A percentile compares a stretch with the other conserved stretches of the same genome.
Evolutionary conservation across 2,329 filamentous ascomycete species (phyloP).

Genomic region (Xylariomycetidae sp.): DNA sequence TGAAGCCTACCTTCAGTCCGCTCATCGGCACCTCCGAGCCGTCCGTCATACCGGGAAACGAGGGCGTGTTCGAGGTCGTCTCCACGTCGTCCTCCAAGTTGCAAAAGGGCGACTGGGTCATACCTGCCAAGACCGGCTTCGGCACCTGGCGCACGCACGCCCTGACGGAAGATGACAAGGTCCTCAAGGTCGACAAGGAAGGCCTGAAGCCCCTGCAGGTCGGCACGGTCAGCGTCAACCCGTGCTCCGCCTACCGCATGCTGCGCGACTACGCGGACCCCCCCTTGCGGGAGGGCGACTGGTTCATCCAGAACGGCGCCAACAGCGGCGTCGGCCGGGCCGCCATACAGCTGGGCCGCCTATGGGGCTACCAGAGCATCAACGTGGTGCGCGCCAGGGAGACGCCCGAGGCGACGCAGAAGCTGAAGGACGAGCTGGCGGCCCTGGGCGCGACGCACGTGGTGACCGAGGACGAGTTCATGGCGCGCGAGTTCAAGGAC

Average conservation of each 20-base stretch:
- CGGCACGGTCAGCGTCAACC: slow-evolving; percentile 87
- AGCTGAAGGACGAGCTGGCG: slow-evolving; percentile 46
- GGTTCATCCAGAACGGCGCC: slow-evolving; percentile 96
- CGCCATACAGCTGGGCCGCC: slow-evolving; percentile 78
- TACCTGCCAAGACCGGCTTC: slow-evolving; percentile 76
- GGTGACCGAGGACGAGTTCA: slow-evolving; percentile 52
- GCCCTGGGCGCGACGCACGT: slow-evolving; percentile 54
- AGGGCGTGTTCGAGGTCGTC: slow-evolving; percentile 89
- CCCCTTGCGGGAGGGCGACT: slow-evolving; percentile 64
- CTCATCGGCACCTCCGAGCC: slow-evolving; percentile 72
- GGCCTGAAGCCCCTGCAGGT: slow-evolving; percentile 73
- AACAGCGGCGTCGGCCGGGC: slow-evolving; percentile 90
- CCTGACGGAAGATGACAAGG: slow-evolving; percentile 46
- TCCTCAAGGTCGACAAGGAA: slow-evolving; percentile 53
- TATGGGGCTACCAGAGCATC: slow-evolving; percentile 88
- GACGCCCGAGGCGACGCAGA: slow-evolving; percentile 58
- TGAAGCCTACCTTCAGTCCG: slow-evolving; percentile 72
- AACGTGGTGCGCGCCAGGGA: slow-evolving; percentile 78
- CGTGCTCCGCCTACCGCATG: slow-evolving; percentile 92
- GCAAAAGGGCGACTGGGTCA: slow-evolving; percentile 83
- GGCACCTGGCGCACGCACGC: slow-evolving; percentile 96
- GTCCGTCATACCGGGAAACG: slow-evolving; percentile 79
- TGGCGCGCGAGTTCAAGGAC: slow-evolving; percentile 56
- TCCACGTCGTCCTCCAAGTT: slow-evolving; percentile 57
- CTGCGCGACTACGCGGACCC: slow-evolving; percentile 67